Evolutionary conservation across 2,329 filamentous ascomycete species (phyloP).

Genomic region (Diaporthe sp.): DNA sequence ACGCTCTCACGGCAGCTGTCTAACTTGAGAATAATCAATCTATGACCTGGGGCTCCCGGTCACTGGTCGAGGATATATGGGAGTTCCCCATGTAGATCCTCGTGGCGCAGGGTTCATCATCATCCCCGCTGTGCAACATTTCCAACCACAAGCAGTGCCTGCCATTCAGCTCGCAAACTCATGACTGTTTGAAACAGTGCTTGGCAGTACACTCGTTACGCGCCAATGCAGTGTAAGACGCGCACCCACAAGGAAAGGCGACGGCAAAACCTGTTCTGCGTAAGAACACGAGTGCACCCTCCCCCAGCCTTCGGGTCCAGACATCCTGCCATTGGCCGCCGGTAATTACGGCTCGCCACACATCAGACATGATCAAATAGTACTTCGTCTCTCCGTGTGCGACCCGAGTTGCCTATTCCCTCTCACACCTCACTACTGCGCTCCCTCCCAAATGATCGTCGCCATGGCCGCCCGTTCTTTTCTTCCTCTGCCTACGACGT

Average conservation of each 20-base stretch:
- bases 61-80: not conserved
- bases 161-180: conserved; percentile 25
- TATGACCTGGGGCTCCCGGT: not conserved
- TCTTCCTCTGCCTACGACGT: not conserved
- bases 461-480: not conserved
- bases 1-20: not conserved
- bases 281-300: conserved; percentile 4
- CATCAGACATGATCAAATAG: conserved; percentile 28
- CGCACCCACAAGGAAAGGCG: not conserved
- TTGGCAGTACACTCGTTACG: conserved; percentile 31
- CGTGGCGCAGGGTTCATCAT: conserved; percentile 18
- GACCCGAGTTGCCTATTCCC: conserved; percentile 11
- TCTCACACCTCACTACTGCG: not conserved
- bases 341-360: conserved; percentile 40
- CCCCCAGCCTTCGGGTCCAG: conserved; percentile 36
- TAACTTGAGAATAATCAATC: not conserved
- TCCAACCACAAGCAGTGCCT: not conserved
- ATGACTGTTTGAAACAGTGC: conserved; percentile 17
- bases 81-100: conserved; percentile 23
- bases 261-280: not conserved
- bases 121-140: not conserved
- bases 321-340: conserved; percentile 33
- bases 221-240: conserved; percentile 17
- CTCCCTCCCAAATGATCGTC: not conserved
- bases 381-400: conserved; percentile 22